A percentile compares a stretch with the other conserved stretches of the same genome.
Evolutionary conservation across 2,329 filamentous ascomycete genomes (phyloP).

Genomic region (Apiospora marii): DNA sequence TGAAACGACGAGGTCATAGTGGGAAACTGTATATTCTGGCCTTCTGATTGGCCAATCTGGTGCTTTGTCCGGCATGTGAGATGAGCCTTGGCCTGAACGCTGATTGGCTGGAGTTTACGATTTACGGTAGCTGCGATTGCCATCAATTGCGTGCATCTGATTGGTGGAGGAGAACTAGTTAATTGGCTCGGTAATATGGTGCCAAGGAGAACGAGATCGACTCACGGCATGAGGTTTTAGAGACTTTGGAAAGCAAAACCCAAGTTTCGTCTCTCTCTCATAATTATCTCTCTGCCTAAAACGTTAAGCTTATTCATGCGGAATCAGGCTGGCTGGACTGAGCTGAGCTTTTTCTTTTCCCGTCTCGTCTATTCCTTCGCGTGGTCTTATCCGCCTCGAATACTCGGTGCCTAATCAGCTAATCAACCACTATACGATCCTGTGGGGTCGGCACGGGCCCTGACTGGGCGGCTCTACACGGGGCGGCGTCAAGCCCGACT

Average conservation of each 20-base stretch:
- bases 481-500: too few species aligned
- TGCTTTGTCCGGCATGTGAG: neutral
- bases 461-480: constrained; percentile 1
- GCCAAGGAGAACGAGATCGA: neutral
- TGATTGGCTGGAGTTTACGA: neutral
- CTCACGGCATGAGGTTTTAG: too few species aligned
- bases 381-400: neutral
- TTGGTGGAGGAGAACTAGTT: neutral
- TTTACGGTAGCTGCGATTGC: neutral
- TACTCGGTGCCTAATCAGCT: neutral
- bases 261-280: neutral
- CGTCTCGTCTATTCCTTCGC: neutral
- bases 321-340: neutral
- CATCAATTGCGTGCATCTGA: neutral
- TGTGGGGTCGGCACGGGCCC: neutral
- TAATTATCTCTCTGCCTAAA: neutral
- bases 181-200: neutral
- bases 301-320: neutral
- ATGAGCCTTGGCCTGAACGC: neutral
- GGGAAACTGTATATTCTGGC: neutral
- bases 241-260: neutral
- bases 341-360: neutral
- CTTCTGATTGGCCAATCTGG: neutral
- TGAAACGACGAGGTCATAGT: neutral
- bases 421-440: neutral